A percentile compares a stretch with the other conserved stretches of the same genome.
Conservation (phyloP, 768 basidiomycete genomes). For the Leccinum pellstonianum region DNA sequence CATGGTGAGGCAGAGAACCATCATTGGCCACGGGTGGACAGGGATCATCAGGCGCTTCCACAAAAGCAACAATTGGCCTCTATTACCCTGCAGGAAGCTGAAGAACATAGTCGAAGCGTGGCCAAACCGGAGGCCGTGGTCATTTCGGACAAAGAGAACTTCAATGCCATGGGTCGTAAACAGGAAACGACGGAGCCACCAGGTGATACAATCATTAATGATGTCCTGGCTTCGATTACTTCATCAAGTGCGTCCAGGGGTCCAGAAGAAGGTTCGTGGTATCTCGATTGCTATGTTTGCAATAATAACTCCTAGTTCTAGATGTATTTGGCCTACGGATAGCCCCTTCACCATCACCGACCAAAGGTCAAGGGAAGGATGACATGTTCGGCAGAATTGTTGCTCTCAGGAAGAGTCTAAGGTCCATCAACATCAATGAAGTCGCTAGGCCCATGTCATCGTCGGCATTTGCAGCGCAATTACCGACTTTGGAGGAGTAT, state of each 20-base stretch:
- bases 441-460: conserved; percentile 42
- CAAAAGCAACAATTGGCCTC: conserved; percentile 4
- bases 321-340: conserved; percentile 58
- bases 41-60: neutral
- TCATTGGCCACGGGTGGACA: conserved; percentile 13
- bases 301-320: conserved; percentile 22
- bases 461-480: conserved; percentile 35
- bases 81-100: neutral
- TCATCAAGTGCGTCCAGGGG: neutral
- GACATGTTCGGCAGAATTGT: conserved; percentile 52
- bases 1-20: conserved; percentile 30
- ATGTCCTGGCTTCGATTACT: neutral
- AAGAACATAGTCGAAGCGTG: conserved; percentile 2
- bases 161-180: neutral
- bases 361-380: conserved; percentile 40
- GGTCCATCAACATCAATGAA: conserved; percentile 59
- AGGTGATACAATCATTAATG: neutral
- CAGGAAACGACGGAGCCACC: neutral
- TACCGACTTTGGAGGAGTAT: conserved; percentile 53
- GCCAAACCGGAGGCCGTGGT: neutral
- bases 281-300: neutral
- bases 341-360: conserved; percentile 33
- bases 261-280: conserved; percentile 27
- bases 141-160: neutral
- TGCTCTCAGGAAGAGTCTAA: conserved; percentile 56